Conservation (phyloP, 2,329 filamentous ascomycete genomes). For the Fusarium tanahbumbuense region DNA sequence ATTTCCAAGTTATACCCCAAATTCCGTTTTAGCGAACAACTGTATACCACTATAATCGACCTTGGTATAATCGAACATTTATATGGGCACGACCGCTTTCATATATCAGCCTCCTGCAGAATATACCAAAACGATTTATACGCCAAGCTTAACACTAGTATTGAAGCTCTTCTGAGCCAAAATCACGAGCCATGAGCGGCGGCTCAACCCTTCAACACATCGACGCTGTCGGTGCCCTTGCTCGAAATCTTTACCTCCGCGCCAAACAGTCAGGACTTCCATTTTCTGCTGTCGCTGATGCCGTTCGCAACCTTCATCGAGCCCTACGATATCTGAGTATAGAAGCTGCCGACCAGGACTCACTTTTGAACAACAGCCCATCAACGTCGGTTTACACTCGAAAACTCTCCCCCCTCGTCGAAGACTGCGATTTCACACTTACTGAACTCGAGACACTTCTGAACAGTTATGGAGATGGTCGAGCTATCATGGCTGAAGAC, state of each 20-base stretch:
- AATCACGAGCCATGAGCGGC: slow-evolving; percentile 48
- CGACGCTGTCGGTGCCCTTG: slow-evolving; percentile 66
- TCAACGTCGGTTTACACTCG: slow-evolving; percentile 58
- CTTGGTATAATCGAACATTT: neutral
- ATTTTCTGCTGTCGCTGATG: slow-evolving; percentile 62
- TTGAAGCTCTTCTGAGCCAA: slow-evolving; percentile 30
- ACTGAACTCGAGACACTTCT: slow-evolving; percentile 66
- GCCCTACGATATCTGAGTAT: slow-evolving; percentile 68
- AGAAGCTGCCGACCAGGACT: slow-evolving; percentile 68
- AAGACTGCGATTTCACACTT: slow-evolving; percentile 67
- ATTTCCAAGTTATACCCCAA: neutral
- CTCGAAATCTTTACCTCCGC: slow-evolving; percentile 66
- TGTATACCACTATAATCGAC: neutral
- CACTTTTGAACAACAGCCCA: slow-evolving; percentile 60
- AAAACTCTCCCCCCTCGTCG: slow-evolving; percentile 63
- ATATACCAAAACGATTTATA: neutral
- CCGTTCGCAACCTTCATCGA: slow-evolving; percentile 65
- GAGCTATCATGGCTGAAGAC: slow-evolving; percentile 42
- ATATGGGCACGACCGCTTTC: neutral
- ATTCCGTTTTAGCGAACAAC: slow-evolving; percentile 7
- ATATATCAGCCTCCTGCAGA: neutral
- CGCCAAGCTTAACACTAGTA: neutral
- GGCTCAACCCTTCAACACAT: slow-evolving; percentile 58
- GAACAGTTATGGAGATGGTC: slow-evolving; percentile 56
- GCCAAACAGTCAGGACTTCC: slow-evolving; percentile 59